Conservation (phyloP, 2,329 filamentous ascomycete species). For the Penicillium sp. region DNA sequence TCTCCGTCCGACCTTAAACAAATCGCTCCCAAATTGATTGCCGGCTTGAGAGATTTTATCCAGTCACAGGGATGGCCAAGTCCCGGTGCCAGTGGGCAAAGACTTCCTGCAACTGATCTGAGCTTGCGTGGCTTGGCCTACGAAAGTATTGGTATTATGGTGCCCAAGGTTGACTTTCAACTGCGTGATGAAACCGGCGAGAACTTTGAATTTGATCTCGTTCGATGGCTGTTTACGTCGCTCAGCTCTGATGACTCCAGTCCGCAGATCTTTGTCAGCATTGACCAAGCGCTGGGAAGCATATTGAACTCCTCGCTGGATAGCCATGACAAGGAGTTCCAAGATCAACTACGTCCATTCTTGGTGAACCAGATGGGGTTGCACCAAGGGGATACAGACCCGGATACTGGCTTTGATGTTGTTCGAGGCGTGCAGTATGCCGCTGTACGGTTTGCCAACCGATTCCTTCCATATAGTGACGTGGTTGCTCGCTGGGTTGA, state of each 20-base stretch:
- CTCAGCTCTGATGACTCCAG: slow-evolving; percentile 78
- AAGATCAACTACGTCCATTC: slow-evolving; percentile 58
- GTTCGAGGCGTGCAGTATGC: slow-evolving; percentile 80
- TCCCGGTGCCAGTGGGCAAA: slow-evolving; percentile 59
- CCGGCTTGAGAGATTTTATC: slow-evolving; percentile 74
- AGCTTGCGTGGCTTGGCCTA: slow-evolving; percentile 80
- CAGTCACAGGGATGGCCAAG: slow-evolving; percentile 82
- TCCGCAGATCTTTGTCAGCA: slow-evolving; percentile 78
- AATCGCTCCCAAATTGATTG: slow-evolving; percentile 72
- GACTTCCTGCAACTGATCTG: slow-evolving; percentile 64
- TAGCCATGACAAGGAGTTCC: slow-evolving; percentile 50
- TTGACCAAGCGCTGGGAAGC: slow-evolving; percentile 85
- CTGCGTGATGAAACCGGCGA: slow-evolving; percentile 40
- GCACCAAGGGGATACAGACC: slow-evolving; percentile 47
- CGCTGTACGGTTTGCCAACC: slow-evolving; percentile 86
- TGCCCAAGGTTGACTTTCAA: slow-evolving; percentile 54
- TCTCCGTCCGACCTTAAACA: slow-evolving; percentile 64
- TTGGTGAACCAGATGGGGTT: slow-evolving; percentile 72
- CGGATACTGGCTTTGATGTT: slow-evolving; percentile 49
- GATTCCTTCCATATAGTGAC: slow-evolving; percentile 81
- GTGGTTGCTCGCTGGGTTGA: slow-evolving; percentile 85
- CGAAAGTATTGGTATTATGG: slow-evolving; percentile 85
- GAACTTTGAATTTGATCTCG: slow-evolving; percentile 58
- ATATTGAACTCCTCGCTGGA: slow-evolving; percentile 67
- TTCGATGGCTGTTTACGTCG: slow-evolving; percentile 82